phyloP scores from a whole-genome alignment of 495 filamentous ascomycete species.

The Glarea lozoyensis region DNA sequence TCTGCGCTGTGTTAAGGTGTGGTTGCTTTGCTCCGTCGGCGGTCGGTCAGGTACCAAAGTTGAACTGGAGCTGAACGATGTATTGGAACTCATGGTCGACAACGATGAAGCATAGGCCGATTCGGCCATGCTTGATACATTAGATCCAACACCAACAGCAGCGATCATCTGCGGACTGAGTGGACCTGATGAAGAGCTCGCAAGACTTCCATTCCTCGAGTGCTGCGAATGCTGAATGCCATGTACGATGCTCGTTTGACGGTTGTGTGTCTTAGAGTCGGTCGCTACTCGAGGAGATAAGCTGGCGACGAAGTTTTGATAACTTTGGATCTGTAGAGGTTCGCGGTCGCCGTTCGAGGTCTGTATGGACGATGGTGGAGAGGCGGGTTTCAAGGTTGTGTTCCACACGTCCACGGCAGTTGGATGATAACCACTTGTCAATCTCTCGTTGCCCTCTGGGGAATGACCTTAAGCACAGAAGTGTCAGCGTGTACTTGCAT shows the following conservation, averaged over 20 bases:
- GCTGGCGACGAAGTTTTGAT: conserved; percentile 6
- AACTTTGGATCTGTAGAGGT: conserved; percentile 13
- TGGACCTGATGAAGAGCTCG: conserved; percentile 57
- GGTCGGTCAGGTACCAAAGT: conserved; percentile 15
- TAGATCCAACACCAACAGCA: conserved; percentile 43
- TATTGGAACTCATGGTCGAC: conserved; percentile 9
- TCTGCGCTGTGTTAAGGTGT: conserved; percentile 33
- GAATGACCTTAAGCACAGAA: conserved; percentile 13
- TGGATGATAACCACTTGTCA: conserved; percentile 6
- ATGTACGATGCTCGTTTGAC: conserved; percentile 92
- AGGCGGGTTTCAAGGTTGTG: conserved; percentile 16
- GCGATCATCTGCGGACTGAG: conserved; percentile 78
- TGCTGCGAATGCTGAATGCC: conserved; percentile 92
- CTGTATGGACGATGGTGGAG: not conserved
- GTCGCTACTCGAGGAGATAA: no score
- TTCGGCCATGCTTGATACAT: conserved; percentile 37
- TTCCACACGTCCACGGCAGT: conserved; percentile 20
- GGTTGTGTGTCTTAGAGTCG: conserved; percentile 51
- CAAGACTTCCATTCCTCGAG: conserved; percentile 71
- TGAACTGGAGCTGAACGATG: conserved; percentile 18
- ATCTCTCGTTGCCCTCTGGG: conserved; percentile 16
- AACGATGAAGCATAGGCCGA: conserved; percentile 20
- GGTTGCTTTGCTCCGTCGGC: conserved; percentile 10
- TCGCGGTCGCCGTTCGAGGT: no score
- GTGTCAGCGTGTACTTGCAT: no score